These are phyloP conservation scores for Vitis riparia DNA, from an alignment of 164 flowering plant species.

Conservation along the genomic window DNA sequence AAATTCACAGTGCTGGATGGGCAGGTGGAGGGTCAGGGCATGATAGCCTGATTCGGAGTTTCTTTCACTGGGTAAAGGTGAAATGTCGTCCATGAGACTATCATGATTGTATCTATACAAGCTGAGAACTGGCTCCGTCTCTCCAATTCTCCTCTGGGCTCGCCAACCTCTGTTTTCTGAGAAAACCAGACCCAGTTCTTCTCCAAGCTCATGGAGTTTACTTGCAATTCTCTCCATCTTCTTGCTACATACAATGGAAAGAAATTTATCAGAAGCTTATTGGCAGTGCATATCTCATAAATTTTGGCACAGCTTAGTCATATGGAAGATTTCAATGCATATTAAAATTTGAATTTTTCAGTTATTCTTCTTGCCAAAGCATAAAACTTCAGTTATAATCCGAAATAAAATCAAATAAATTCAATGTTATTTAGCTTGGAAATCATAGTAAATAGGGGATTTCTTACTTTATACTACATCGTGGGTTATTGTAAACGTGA, in stretches of 20 bases:
- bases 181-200: conserved; percentile 34
- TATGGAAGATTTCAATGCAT: no score
- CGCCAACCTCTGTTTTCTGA: conserved; percentile 12
- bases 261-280: background rate
- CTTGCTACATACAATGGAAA: conserved; percentile 30
- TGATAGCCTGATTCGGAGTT: conserved; percentile 1
- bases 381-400: no score
- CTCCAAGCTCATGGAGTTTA: conserved; percentile 39
- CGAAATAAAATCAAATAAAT: no score
- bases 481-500: no score
- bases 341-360: no score
- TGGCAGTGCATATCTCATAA: no score
- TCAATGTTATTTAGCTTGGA: no score
- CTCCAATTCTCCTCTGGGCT: background rate
- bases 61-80: background rate
- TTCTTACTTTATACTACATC: no score
- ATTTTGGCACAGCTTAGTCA: no score
- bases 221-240: conserved; percentile 37
- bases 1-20: conserved; percentile 17
- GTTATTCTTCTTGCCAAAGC: no score
- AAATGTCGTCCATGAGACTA: conserved; percentile 1
- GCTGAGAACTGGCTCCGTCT: conserved; percentile 22
- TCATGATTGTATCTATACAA: conserved; percentile 25
- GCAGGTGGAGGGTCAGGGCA: conserved; percentile 38
- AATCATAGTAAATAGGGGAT: no score